phyloP scores from a whole-genome alignment of 2,329 filamentous ascomycete genomes.

The Phyllosticta citriasiana region DNA sequence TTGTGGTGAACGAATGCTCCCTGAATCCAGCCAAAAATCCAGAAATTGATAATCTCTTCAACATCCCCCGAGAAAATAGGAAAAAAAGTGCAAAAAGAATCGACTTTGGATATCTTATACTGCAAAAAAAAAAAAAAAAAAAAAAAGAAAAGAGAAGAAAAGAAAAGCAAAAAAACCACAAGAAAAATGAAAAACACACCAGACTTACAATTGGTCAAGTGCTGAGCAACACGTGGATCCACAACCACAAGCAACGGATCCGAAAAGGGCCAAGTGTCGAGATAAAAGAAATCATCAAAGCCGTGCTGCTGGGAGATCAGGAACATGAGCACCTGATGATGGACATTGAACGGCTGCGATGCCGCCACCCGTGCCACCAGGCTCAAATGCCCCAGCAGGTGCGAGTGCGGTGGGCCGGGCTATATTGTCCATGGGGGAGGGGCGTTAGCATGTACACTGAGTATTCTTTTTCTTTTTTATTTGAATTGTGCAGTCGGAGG shows the following conservation, averaged over 20 bases:
- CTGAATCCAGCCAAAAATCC: neutral
- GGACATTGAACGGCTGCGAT: neutral
- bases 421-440: neutral
- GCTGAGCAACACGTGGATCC: neutral
- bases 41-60: neutral
- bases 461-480: neutral
- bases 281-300: constrained; percentile 1
- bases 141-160: no score
- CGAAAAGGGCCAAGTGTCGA: constrained; percentile 2
- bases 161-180: no score
- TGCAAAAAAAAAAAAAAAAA: no score
- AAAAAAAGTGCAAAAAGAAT: no score
- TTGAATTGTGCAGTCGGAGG: neutral
- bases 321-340: neutral
- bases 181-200: neutral
- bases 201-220: neutral
- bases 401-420: neutral
- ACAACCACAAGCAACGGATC: neutral
- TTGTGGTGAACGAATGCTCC: neutral
- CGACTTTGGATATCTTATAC: no score
- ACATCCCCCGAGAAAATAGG: no score
- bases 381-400: neutral
- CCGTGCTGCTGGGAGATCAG: neutral
- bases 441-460: neutral
- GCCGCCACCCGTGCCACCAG: neutral